Base-by-base conservation (phyloP, 106 monocot species). In the Hemerocallis citrina region DNA sequence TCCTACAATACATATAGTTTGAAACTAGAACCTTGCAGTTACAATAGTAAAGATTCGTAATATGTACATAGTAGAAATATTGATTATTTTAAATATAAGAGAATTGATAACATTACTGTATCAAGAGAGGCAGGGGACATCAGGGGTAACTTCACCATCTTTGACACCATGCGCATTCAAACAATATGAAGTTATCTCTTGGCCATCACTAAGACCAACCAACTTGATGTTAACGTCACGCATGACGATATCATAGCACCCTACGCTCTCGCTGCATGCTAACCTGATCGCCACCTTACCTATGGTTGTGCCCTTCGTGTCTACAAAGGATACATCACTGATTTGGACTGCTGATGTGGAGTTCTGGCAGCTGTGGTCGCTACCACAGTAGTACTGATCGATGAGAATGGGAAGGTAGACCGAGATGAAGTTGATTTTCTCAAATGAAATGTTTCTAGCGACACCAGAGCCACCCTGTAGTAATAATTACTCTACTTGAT, bases 401-500 rank as follows among this genome's bases (percentile, higher is more conserved):
- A 66, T 52, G 5, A 66, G 35, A 0, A 66, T 55, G 1, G 55
- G 55, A 0, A 3, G 14, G 2, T 27, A 16, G 4, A 66, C 66
- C 14, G 39, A 66, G 16, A 23, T 24, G 39, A 66, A 66, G 8
- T 34, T 66, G 13, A 66, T 66, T 21, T 40, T 15, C 36, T 55
- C 54, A 27, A 52, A 66, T 0, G 38, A 55, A 19, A 66, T 52
- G 5, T 3, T 17, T 30, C 37, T 66, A 7, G 66, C 66, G 55
- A 36, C 21, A 17, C 66, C 66, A 7, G 66, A 52, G 5, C 66
- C 54, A 38, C 52, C 65, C 65, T 65, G 7, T 24, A 52, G n/a
- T 22, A 21, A 9, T 4, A 59, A 59, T 35, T 2, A 37, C 5
- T 14, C 12, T 0, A 11, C 15, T 14, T 34, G 11, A 57, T 6